These are phyloP conservation scores for Trichosanthes truncata DNA, from an alignment of 306 rosid genomes.

Conservation along the genomic window DNA sequence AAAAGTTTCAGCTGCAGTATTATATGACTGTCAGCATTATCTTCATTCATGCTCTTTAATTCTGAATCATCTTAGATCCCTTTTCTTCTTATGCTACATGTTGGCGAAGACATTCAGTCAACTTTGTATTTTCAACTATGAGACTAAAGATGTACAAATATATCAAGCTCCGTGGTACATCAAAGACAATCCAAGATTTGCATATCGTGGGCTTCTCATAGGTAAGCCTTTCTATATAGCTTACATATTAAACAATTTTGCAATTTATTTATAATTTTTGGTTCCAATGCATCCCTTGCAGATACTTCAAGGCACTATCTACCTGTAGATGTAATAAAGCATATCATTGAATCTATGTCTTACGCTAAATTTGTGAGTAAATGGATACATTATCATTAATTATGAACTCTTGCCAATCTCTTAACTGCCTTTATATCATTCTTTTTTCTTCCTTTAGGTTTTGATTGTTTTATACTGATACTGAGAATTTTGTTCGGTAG, in stretches of 20 bases:
- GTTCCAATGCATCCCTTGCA: conserved; percentile 31
- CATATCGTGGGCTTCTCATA: conserved; percentile 82
- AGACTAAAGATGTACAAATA: conserved; percentile 59
- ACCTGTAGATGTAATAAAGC: conserved; percentile 67
- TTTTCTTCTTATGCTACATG: conserved; percentile 10
- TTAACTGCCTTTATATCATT: not conserved
- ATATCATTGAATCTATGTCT: conserved; percentile 84
- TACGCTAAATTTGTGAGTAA: conserved; percentile 77
- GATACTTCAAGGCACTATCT: conserved; percentile 95
- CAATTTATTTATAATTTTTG: conserved; percentile 4
- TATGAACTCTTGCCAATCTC: not conserved
- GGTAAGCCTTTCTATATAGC: conserved; percentile 36
- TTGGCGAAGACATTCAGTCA: conserved; percentile 85
- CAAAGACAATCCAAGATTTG: conserved; percentile 74
- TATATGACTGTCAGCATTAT: not conserved
- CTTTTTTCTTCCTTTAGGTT: not conserved
- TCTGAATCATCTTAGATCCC: not conserved
- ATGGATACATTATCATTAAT: conserved; percentile 21
- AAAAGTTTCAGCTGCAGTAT: not conserved
- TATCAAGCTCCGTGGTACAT: conserved; percentile 82
- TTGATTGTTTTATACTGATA: conserved; percentile 32
- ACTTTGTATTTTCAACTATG: conserved; percentile 69
- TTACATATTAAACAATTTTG: conserved; percentile 3
- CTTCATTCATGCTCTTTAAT: not conserved
- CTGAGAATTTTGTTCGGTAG: conserved; percentile 37